A percentile compares a stretch with the other conserved stretches of the same genome.
Evolutionary conservation across 352 stramenopile species (phyloP).

Genomic region (Pythium brassicae): DNA sequence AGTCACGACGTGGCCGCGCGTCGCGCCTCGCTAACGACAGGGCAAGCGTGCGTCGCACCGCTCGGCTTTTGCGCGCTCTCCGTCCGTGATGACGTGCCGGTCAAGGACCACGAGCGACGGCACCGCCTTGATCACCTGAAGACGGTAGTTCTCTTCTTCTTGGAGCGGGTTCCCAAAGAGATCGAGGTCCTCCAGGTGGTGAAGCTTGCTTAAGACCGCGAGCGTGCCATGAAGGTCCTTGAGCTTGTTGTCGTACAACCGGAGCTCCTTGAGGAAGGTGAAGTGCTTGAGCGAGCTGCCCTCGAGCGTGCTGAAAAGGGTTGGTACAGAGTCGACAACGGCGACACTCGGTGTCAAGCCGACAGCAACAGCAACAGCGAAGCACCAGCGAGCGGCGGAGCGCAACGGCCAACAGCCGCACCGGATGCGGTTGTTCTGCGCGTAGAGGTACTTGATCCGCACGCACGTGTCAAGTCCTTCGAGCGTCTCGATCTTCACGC

Average conservation of each 20-base stretch:
- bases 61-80: slow-evolving; percentile 47
- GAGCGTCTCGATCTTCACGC: slow-evolving; percentile 45
- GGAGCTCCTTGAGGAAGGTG: slow-evolving; percentile 78
- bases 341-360: too few species aligned
- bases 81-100: slow-evolving; percentile 70
- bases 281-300: slow-evolving; percentile 53
- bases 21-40: neutral
- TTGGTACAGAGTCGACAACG: too few species aligned
- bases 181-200: slow-evolving; percentile 72
- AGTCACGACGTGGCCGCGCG: neutral
- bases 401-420: slow-evolving; percentile 8
- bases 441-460: slow-evolving; percentile 86
- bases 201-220: slow-evolving; percentile 40
- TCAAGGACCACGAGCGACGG: slow-evolving; percentile 78
- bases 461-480: slow-evolving; percentile 77
- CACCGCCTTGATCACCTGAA: slow-evolving; percentile 73
- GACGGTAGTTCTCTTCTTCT: slow-evolving; percentile 82
- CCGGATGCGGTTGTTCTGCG: slow-evolving; percentile 82
- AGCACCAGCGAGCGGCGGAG: neutral
- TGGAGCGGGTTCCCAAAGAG: slow-evolving; percentile 78
- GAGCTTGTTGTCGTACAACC: slow-evolving; percentile 78
- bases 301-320: slow-evolving; percentile 30
- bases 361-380: neutral
- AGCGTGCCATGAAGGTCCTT: slow-evolving; percentile 61
- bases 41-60: slow-evolving; percentile 8